Base-by-base conservation (phyloP, 2,329 filamentous ascomycete genomes). In the Sporothrix phasma region DNA sequence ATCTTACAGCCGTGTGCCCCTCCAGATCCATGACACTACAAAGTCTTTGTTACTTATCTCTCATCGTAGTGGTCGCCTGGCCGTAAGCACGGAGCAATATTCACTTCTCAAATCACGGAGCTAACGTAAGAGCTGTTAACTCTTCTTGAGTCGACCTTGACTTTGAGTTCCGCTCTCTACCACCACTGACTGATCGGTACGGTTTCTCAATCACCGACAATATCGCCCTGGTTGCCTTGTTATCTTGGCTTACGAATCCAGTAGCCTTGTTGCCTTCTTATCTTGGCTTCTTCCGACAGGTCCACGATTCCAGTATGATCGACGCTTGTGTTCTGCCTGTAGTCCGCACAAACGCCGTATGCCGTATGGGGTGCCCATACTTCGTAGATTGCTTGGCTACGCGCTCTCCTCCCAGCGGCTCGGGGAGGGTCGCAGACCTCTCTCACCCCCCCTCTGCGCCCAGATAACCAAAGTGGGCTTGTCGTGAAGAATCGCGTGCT, bases 401-500 rank as follows among this genome's bases (percentile, higher is more conserved):
- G n/a, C n/a, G n/a, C n/a, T n/a, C 2, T 47, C 15, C 15, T n/a
- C 15, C 26, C 29, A 39, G n/a, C n/a, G 31, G 39, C 31, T 54
- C n/a, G 29, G 29, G 22, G 31, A 13, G 19, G 31, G 34, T 5
- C 51, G 24, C 51, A 19, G 2, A n/a, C n/a, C 49, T 15, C n/a
- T 51, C 11, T 31, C n/a, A n/a, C n/a, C 1, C n/a, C 29, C n/a
- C 37, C 29, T 43, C 37, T 41, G 11, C 13, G 34, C 53, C 53
- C 37, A 22, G 5, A 58, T 26, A 41, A 13, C 53, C 53, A 58
- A 39, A 49, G 3, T 17, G 17, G 26, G 15, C 49, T 53, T 29
- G 22, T 53, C 54, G 61, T 37, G 47, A 62, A 54, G n/a, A 45
- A 63, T 63, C 49, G 61, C 61, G 61, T 63, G 49, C 61, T 63